These are phyloP conservation scores for Hygrophorus pudorinus DNA, from an alignment of 768 basidiomycete genomes.

Conservation along the genomic window DNA sequence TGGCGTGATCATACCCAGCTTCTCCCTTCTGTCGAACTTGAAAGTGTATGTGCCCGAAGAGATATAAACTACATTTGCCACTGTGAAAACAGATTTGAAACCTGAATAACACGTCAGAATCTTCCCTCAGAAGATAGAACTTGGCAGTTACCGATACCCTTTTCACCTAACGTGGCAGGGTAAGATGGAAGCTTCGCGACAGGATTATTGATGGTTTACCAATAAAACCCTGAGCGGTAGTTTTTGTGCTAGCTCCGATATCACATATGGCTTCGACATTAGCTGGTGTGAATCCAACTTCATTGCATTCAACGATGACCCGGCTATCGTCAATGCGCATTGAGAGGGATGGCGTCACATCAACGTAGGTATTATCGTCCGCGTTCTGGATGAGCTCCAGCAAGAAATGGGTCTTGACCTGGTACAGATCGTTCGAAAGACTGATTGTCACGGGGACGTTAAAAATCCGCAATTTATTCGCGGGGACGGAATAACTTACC, in stretches of 20 bases:
- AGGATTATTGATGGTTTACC: neutral
- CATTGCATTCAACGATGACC: neutral
- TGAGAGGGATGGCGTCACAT: neutral
- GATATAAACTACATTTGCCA: neutral
- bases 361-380: neutral
- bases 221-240: neutral
- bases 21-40: neutral
- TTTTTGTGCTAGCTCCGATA: neutral
- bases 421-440: neutral
- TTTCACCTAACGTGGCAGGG: neutral
- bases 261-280: neutral
- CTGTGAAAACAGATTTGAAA: neutral
- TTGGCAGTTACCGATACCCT: neutral
- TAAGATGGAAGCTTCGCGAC: neutral
- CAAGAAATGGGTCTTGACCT: neutral
- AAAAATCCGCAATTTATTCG: neutral
- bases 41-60: neutral
- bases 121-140: neutral
- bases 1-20: neutral
- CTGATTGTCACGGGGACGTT: neutral
- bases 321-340: neutral
- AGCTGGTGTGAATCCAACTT: neutral
- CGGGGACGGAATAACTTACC: neutral
- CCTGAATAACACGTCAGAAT: neutral
- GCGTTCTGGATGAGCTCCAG: neutral